phyloP scores from a whole-genome alignment of 1,284 basidiomycete species.

The Leucoagaricus sp. region DNA sequence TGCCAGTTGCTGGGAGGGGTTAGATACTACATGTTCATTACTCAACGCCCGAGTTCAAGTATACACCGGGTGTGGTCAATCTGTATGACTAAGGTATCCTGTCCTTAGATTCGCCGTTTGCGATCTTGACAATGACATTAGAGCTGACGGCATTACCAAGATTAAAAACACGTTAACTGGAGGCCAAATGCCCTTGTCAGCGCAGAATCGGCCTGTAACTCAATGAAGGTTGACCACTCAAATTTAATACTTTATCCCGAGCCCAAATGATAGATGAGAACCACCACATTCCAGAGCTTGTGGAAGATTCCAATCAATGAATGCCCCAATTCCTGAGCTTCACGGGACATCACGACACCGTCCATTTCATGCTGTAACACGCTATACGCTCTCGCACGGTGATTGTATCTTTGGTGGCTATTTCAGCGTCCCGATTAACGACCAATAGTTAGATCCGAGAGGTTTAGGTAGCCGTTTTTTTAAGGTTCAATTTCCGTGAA shows the following conservation, averaged over 20 bases:
- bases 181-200: too few relatives aligned
- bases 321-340: background rate
- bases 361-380: constrained; percentile 1
- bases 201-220: too few relatives aligned
- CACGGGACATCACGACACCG: background rate
- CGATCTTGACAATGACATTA: too few relatives aligned
- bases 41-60: too few relatives aligned
- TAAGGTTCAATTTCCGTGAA: constrained; percentile 13
- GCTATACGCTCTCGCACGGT: background rate
- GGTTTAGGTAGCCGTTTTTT: background rate
- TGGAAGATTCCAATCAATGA: background rate
- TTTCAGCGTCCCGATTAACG: constrained; percentile 1
- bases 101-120: too few relatives aligned
- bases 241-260: background rate
- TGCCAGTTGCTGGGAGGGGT: too few relatives aligned
- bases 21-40: too few relatives aligned
- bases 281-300: background rate
- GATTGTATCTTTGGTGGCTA: too few relatives aligned
- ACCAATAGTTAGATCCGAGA: background rate
- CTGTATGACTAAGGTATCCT: too few relatives aligned
- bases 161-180: constrained; percentile 7
- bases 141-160: background rate
- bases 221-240: too few relatives aligned
- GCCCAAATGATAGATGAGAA: background rate
- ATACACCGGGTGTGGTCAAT: too few relatives aligned